A percentile compares a stretch with the other conserved stretches of the same genome.
phyloP scores from a whole-genome alignment of 352 stramenopile species.

The Phytopythium mirpurense region DNA sequence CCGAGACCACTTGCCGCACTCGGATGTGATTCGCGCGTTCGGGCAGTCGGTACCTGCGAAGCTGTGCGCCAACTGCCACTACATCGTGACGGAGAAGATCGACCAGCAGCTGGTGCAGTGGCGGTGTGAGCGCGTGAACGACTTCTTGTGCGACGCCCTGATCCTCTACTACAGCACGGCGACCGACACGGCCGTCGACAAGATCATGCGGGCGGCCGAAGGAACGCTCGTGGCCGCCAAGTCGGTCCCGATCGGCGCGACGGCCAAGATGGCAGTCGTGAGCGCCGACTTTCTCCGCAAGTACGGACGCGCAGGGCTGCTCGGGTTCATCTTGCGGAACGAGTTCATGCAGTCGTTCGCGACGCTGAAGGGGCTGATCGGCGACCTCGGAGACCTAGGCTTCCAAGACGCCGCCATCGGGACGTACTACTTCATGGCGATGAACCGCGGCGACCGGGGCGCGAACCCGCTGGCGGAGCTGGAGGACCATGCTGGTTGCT shows the following conservation, averaged over 20 bases:
- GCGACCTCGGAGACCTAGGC: conserved; percentile 69
- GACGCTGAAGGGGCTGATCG: conserved; percentile 77
- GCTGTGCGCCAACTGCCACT: conserved; percentile 67
- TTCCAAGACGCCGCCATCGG: conserved; percentile 85
- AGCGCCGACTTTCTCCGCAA: conserved; percentile 84
- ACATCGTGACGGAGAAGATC: conserved; percentile 68
- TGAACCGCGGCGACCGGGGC: conserved; percentile 79
- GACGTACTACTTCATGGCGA: conserved; percentile 88
- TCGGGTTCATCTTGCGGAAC: conserved; percentile 83
- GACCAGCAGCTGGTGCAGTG: conserved; percentile 76
- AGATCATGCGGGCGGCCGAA: conserved; percentile 75
- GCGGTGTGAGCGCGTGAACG: conserved; percentile 72
- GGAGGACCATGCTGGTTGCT: conserved; percentile 47
- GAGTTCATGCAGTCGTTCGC: conserved; percentile 88
- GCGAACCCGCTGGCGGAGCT: conserved; percentile 59
- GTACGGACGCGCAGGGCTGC: conserved; percentile 68
- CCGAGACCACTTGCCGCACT: conserved; percentile 56
- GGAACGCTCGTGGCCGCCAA: conserved; percentile 75
- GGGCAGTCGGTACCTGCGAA: conserved; percentile 52
- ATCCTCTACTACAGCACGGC: conserved; percentile 73
- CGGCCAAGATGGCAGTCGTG: conserved; percentile 79
- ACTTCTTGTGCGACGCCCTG: conserved; percentile 63
- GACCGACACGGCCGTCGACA: conserved; percentile 80
- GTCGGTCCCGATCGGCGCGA: conserved; percentile 71
- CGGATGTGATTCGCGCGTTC: conserved; percentile 59